phyloP scores from a whole-genome alignment of 768 basidiomycete species.

The Serendipita sp. region DNA sequence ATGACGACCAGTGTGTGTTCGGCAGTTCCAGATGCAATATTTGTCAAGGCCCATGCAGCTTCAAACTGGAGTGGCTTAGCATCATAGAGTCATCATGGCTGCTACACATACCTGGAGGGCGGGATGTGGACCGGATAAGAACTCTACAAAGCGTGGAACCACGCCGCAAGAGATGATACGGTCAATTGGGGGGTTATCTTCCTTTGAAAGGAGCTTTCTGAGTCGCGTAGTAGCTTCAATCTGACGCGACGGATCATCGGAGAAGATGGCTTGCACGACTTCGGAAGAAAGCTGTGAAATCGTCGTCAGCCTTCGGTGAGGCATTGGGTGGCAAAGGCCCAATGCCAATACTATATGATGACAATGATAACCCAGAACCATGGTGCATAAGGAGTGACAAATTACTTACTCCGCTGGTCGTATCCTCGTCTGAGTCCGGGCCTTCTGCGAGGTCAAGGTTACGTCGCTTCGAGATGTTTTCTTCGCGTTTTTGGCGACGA shows the following conservation, averaged over 20 bases:
- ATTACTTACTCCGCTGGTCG: constrained; percentile 25
- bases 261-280: constrained; percentile 89
- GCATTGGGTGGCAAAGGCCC: neutral
- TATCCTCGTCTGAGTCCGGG: constrained; percentile 86
- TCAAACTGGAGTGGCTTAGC: constrained; percentile 49
- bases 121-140: constrained; percentile 42
- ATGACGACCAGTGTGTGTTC: constrained; percentile 98
- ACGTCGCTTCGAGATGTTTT: constrained; percentile 94
- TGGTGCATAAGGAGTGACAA: neutral
- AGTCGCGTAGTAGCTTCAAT: constrained; percentile 96
- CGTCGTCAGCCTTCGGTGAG: neutral
- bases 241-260: constrained; percentile 80
- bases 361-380: too few species aligned
- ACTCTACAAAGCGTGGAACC: constrained; percentile 93
- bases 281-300: constrained; percentile 65
- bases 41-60: constrained; percentile 95
- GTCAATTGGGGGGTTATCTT: constrained; percentile 99
- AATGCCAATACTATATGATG: neutral
- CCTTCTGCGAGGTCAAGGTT: constrained; percentile 69
- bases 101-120: constrained; percentile 27
- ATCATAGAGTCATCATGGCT: neutral
- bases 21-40: constrained; percentile 95
- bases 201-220: constrained; percentile 96
- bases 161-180: constrained; percentile 91
- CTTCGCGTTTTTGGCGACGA: constrained; percentile 93